These are phyloP conservation scores for Alternaria hordeiaustralica DNA, from an alignment of 2,329 filamentous ascomycete genomes.

Conservation along the genomic window DNA sequence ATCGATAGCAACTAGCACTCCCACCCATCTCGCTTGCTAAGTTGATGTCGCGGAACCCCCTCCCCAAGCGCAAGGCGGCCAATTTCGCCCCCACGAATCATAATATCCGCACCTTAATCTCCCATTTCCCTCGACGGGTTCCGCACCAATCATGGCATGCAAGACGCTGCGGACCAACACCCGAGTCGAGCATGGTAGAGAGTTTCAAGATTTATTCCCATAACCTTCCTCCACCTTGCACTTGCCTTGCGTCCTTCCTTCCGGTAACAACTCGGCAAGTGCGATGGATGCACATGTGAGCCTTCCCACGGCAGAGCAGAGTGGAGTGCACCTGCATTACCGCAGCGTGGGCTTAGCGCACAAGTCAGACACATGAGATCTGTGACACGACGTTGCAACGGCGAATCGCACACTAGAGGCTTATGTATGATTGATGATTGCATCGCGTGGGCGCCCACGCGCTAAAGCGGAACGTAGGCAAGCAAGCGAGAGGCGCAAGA, in stretches of 20 bases:
- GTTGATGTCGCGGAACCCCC: neutral
- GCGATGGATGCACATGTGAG: neutral
- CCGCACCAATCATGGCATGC: neutral
- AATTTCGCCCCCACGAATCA: slow-evolving; percentile 3
- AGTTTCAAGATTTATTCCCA: neutral
- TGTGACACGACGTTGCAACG: neutral
- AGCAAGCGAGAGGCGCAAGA: neutral
- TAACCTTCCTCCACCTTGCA: neutral
- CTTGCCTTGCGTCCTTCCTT: neutral
- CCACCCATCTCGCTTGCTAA: neutral
- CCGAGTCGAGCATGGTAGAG: neutral
- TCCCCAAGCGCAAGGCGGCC: neutral
- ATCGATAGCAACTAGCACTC: neutral
- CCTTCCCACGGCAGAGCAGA: neutral
- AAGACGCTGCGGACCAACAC: neutral
- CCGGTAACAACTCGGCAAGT: neutral
- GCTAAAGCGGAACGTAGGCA: neutral
- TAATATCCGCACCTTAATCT: neutral
- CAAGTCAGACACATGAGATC: neutral
- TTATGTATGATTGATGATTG: neutral
- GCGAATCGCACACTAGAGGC: neutral
- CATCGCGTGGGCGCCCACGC: neutral
- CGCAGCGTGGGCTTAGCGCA: neutral
- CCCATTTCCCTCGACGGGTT: neutral
- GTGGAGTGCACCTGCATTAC: neutral